Percentiles rank a stretch among this genome's conserved stretches.
phyloP scores from a whole-genome alignment of 768 basidiomycete genomes.

The Multifurca ochricompacta region DNA sequence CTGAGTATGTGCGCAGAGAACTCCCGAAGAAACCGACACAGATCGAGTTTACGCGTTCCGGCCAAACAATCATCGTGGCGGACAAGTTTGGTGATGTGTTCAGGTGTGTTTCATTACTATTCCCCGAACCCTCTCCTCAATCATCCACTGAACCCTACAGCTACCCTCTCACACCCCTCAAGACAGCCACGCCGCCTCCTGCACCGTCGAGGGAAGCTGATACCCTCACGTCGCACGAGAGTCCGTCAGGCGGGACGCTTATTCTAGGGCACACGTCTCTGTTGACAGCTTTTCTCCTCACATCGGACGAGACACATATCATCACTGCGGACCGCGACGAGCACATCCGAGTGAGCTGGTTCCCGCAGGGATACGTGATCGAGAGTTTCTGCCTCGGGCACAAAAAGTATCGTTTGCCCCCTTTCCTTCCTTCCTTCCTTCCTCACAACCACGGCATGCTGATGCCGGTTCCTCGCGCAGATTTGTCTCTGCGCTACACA shows the following conservation, averaged over 20 bases:
- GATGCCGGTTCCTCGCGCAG: conserved; percentile 32
- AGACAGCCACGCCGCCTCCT: conserved; percentile 5
- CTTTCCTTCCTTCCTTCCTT: not conserved
- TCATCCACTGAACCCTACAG: conserved; percentile 55
- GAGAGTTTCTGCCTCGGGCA: conserved; percentile 87
- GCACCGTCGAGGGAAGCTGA: conserved; percentile 10
- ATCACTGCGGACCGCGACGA: conserved; percentile 93
- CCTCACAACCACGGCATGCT: not conserved
- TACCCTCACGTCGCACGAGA: conserved; percentile 52
- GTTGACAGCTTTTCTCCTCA: conserved; percentile 65
- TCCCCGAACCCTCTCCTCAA: too few relatives aligned
- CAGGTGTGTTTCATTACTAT: conserved; percentile 39
- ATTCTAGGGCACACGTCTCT: conserved; percentile 86
- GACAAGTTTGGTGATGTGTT: conserved; percentile 97
- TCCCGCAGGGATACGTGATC: conserved; percentile 76
- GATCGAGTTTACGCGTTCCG: conserved; percentile 53
- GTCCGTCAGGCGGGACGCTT: conserved; percentile 59
- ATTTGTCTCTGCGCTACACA: conserved; percentile 76
- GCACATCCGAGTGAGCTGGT: conserved; percentile 89
- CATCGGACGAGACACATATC: conserved; percentile 61
- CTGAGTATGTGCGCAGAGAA: conserved; percentile 40
- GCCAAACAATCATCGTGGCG: conserved; percentile 64
- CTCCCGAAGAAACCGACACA: conserved; percentile 78
- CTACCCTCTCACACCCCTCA: conserved; percentile 25
- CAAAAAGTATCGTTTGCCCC: conserved; percentile 53